Percentiles rank a stretch among this genome's conserved stretches.
Conservation (phyloP, 371 early-diverging fungal genomes). For the Sporodiniella umbellata region DNA sequence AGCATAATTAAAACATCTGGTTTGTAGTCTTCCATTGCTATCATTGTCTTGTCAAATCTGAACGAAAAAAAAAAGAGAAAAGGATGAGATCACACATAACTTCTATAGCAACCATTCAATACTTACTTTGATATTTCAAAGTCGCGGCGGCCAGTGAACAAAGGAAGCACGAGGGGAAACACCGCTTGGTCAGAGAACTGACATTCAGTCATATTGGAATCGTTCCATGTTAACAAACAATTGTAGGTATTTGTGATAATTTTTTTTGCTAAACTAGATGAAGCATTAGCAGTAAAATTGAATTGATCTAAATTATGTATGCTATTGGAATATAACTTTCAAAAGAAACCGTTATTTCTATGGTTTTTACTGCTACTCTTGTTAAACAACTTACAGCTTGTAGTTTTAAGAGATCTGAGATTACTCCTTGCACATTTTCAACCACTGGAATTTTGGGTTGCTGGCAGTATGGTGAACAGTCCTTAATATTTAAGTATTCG, state of each 20-base stretch:
- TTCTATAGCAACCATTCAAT: constrained; percentile 2
- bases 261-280: background rate
- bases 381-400: background rate
- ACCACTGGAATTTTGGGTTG: background rate
- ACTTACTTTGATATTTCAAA: constrained; percentile 1
- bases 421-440: background rate
- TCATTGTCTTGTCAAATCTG: constrained; percentile 4
- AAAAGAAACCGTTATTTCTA: background rate
- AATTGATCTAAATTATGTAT: constrained; percentile 3
- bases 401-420: background rate
- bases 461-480: background rate
- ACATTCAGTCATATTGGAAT: constrained; percentile 1
- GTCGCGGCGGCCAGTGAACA: background rate
- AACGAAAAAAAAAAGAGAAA: background rate
- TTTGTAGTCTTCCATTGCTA: background rate
- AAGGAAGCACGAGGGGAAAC: background rate
- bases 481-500: background rate
- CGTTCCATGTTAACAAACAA: background rate
- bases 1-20: constrained; percentile 2
- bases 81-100: background rate
- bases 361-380: background rate
- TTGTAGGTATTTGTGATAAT: background rate
- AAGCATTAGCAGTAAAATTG: background rate
- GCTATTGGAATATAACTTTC: background rate
- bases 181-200: background rate